phyloP scores from a whole-genome alignment of 2,329 filamentous ascomycete genomes.

The Paracamarosporium sp. region DNA sequence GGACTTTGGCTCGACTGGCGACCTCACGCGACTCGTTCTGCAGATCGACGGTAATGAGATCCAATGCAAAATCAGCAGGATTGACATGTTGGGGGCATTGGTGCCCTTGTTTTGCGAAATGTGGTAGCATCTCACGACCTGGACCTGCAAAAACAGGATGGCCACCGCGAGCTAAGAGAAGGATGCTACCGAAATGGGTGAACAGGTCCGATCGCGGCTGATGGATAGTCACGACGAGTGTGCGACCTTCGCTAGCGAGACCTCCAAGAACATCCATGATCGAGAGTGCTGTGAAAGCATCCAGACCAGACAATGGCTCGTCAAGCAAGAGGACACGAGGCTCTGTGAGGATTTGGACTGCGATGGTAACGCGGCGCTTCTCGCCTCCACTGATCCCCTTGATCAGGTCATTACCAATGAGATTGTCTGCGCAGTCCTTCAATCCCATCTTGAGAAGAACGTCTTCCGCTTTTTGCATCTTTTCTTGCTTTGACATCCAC shows the following conservation, averaged over 20 bases:
- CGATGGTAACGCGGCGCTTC: constrained; percentile 78
- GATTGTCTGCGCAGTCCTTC: constrained; percentile 78
- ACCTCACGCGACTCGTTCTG: constrained; percentile 69
- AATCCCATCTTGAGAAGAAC: constrained; percentile 77
- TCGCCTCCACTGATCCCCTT: constrained; percentile 84
- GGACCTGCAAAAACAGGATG: constrained; percentile 71
- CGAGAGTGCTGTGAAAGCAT: constrained; percentile 78
- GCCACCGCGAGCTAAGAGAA: constrained; percentile 74
- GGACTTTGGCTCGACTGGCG: constrained; percentile 68
- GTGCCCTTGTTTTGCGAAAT: constrained; percentile 67
- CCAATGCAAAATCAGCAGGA: constrained; percentile 78
- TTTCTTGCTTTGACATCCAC: constrained; percentile 73
- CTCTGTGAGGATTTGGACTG: constrained; percentile 78
- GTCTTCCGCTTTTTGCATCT: constrained; percentile 71
- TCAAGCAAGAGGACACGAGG: constrained; percentile 76
- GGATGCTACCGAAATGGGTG: constrained; percentile 71
- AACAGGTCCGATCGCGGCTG: constrained; percentile 79
- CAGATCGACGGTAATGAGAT: constrained; percentile 77
- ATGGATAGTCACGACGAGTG: constrained; percentile 78
- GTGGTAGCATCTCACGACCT: constrained; percentile 67
- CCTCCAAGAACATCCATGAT: constrained; percentile 77
- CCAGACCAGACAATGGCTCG: constrained; percentile 77
- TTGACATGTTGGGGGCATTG: constrained; percentile 74
- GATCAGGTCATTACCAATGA: constrained; percentile 74
- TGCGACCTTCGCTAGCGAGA: constrained; percentile 75